Conservation (phyloP, 768 basidiomycete species). For the Suillus hirtellus region DNA sequence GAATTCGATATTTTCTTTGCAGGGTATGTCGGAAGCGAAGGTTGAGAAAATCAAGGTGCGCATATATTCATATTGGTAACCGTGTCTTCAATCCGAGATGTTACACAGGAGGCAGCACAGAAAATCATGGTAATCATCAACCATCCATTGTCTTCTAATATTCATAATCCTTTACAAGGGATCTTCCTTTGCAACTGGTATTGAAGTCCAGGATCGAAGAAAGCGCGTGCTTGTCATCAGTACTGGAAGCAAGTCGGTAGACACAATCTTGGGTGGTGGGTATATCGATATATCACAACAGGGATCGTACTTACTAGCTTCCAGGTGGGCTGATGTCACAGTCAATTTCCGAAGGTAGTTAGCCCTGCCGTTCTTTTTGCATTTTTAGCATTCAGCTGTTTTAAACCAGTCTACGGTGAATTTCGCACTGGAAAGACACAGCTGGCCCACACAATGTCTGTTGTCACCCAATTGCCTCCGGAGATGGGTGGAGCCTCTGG, state of each 20-base stretch:
- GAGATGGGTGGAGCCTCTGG: constrained; percentile 91
- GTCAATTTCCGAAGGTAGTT: constrained; percentile 84
- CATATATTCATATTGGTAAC: constrained; percentile 17
- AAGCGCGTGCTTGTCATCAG: constrained; percentile 81
- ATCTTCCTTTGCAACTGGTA: constrained; percentile 87
- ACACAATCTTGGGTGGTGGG: constrained; percentile 83
- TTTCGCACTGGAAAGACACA: constrained; percentile 97
- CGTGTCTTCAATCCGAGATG: neutral
- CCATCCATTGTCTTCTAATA: neutral
- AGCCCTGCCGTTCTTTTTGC: neutral
- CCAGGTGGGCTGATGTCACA: constrained; percentile 89
- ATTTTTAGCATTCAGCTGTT: constrained; percentile 6
- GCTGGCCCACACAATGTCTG: constrained; percentile 92
- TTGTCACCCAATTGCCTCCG: constrained; percentile 83
- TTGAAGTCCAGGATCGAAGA: constrained; percentile 86
- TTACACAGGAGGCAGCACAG: constrained; percentile 77
- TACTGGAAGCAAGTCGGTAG: constrained; percentile 91
- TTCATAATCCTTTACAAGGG: constrained; percentile 51
- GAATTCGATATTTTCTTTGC: constrained; percentile 8
- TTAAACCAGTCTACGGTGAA: constrained; percentile 81
- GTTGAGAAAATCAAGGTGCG: constrained; percentile 93
- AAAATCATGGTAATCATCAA: constrained; percentile 65
- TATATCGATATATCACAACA: neutral
- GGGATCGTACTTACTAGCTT: neutral
- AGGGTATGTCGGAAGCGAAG: constrained; percentile 97